Evolutionary conservation across 805 yeast species (phyloP).

Genomic region (Pichia occidentalis): DNA sequence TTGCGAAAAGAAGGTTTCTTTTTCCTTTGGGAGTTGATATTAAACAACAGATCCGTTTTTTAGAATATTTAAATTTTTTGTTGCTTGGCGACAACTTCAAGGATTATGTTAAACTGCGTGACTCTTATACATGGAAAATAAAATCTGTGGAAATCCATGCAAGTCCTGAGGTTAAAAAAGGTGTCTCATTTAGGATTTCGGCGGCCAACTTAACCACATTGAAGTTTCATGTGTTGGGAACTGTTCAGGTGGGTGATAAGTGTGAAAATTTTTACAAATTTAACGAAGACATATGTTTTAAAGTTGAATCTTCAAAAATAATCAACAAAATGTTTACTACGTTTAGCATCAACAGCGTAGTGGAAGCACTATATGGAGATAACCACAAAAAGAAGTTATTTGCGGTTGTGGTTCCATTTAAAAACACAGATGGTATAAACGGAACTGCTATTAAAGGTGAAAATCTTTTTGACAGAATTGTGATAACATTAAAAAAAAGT

Average conservation of each 20-base stretch:
- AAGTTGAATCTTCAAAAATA: not conserved
- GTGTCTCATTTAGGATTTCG: no score
- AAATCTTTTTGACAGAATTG: not conserved
- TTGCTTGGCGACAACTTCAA: not conserved
- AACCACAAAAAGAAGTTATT: not conserved
- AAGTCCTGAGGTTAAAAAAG: no score
- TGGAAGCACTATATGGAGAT: not conserved
- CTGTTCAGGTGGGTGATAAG: not conserved
- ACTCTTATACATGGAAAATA: not conserved
- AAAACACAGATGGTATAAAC: constrained; percentile 2
- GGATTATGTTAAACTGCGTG: not conserved
- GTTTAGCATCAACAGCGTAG: no score
- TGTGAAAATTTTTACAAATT: constrained; percentile 1
- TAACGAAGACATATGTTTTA: not conserved
- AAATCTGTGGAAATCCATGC: not conserved
- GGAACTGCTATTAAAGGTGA: not conserved
- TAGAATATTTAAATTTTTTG: constrained; percentile 41
- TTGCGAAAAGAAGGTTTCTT: constrained; percentile 46
- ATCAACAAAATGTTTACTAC: no score
- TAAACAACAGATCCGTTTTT: constrained; percentile 58
- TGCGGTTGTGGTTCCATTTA: not conserved
- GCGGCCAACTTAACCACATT: no score
- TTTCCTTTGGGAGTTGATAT: constrained; percentile 69
- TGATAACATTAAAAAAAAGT: no score
- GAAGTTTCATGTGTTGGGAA: not conserved